Percentiles rank a stretch among this genome's conserved stretches.
These are phyloP conservation scores for Wallemia mellicola DNA, from an alignment of 1,284 basidiomycete genomes.

Conservation along the genomic window DNA sequence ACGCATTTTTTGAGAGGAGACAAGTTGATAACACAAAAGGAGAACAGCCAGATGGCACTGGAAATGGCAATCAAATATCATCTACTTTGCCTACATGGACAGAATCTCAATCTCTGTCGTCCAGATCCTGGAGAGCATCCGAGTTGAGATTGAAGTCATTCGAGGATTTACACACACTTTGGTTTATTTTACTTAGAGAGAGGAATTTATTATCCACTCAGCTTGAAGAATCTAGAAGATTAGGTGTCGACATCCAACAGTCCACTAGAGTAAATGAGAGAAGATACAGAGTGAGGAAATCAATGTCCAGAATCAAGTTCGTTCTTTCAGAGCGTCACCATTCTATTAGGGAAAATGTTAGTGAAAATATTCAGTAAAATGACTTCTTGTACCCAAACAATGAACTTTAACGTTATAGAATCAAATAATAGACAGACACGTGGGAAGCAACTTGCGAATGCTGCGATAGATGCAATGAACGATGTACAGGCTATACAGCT, in stretches of 20 bases:
- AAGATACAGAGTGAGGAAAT: constrained; percentile 26
- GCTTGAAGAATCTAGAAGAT: constrained; percentile 34
- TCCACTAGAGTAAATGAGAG: constrained; percentile 7
- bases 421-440: too few species aligned
- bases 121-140: constrained; percentile 50
- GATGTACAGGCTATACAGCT: not conserved
- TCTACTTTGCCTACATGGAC: not conserved
- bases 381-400: not conserved
- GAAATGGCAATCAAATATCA: constrained; percentile 15
- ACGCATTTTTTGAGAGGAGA: constrained; percentile 32
- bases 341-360: too few species aligned
- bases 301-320: constrained; percentile 88
- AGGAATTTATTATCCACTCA: constrained; percentile 71
- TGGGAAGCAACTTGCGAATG: not conserved
- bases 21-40: constrained; percentile 18
- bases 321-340: constrained; percentile 71
- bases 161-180: constrained; percentile 64
- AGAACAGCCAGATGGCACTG: constrained; percentile 13
- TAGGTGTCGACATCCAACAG: constrained; percentile 19
- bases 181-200: constrained; percentile 67
- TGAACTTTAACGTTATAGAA: not conserved
- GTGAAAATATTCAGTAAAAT: too few species aligned
- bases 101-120: constrained; percentile 18
- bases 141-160: constrained; percentile 72
- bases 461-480: not conserved